phyloP scores from a whole-genome alignment of 495 filamentous ascomycete genomes.

The Neurospora intermedia region DNA sequence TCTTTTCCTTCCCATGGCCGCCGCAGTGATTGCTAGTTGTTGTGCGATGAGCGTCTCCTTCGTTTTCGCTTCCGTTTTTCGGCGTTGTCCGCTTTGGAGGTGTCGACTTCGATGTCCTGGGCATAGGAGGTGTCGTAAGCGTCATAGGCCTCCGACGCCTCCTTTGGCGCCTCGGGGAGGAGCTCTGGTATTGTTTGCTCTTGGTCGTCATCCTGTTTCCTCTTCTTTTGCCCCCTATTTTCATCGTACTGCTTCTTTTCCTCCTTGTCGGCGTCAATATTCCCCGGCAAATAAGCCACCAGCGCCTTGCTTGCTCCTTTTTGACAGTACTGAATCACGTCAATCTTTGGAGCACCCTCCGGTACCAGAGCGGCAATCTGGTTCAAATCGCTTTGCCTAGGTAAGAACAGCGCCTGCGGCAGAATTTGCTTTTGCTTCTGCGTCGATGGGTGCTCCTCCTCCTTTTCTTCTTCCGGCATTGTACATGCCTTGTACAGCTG shows the following conservation, averaged over 20 bases:
- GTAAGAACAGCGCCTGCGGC: constrained; percentile 66
- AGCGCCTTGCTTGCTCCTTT: constrained; percentile 76
- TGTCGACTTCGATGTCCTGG: neutral
- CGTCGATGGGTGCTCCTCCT: neutral
- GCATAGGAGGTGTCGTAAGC: neutral
- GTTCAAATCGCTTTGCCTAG: constrained; percentile 73
- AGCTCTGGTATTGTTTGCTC: neutral
- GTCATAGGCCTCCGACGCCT: neutral
- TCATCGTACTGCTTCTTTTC: neutral
- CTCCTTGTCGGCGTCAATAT: neutral
- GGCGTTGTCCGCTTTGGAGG: neutral
- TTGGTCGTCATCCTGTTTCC: neutral
- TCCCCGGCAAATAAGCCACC: constrained; percentile 40
- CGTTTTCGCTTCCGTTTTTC: neutral
- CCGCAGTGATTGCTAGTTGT: neutral
- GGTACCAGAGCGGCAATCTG: constrained; percentile 60
- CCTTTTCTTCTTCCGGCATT: neutral
- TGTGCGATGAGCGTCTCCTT: neutral
- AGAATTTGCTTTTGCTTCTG: constrained; percentile 18
- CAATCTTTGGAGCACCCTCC: constrained; percentile 28
- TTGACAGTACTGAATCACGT: constrained; percentile 85
- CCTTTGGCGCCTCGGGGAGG: neutral
- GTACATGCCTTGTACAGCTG: constrained; percentile 50
- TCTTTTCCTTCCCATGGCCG: neutral
- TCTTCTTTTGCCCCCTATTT: neutral